Base-by-base conservation (phyloP, 805 yeast genomes). In the Candida vaughaniae region DNA sequence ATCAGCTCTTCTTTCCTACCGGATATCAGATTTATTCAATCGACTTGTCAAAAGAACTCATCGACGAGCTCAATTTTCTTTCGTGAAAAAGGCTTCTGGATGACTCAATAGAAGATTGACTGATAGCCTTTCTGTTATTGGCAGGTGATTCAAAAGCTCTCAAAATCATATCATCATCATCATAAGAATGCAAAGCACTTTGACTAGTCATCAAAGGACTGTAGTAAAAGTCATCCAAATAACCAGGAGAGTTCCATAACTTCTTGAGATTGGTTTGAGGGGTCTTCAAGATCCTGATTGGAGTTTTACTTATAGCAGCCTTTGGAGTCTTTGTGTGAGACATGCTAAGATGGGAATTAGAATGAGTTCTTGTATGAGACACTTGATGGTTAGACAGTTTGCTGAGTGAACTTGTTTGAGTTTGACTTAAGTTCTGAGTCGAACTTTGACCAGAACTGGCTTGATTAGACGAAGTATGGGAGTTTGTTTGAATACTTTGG, bases 191-290 rank as follows among this genome's bases (percentile, higher is more conserved):
- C 39, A 66, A 50, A 19, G 48, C 50, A 18, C 51, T 33, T 30
- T 36, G 39, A 30, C 42, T 36, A 4, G 45, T 45, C 14, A 50
- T 32, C 33, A 57, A 47, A 6, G 64, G 64, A 16, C 82, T 76
- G 27, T 78, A 73, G 47, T 80, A 78, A 51, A 81, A 81, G 48
- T 81, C 87, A 41, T 81, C 86, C 39, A 80, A 62, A 49, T 77
- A 78, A 2, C 80, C 71, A 10, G 86, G 86, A 15, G 85, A 78
- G 48, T 77, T 73, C 83, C 85, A 79, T 30, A 77, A 60, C 49
- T 71, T 77, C 45, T 69, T 71, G 53, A 71, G 58, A 44, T 62
- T 57, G 49, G 73, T 51, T 55, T 58, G 57, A 36, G 78, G 62
- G 42, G 76, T 62, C 41, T 62, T 55, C 42, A 59, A 51, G 33